Percentiles rank a stretch among this genome's conserved stretches.
Evolutionary conservation across 768 basidiomycete genomes (phyloP).

Genomic region (Leccinum variicolor): DNA sequence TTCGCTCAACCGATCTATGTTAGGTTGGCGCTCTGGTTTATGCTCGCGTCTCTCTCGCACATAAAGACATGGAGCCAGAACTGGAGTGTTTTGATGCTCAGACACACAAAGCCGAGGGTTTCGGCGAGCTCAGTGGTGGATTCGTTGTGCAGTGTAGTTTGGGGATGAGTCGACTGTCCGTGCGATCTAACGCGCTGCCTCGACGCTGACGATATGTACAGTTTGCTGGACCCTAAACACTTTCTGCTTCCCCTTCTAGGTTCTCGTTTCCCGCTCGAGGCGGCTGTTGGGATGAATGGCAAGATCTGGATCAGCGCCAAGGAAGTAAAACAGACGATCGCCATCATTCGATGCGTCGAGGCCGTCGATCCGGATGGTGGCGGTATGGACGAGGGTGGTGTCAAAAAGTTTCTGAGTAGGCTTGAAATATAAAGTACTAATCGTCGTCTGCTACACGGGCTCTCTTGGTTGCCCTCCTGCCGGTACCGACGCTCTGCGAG

Average conservation of each 20-base stretch:
- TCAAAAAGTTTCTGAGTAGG: slow-evolving; percentile 51
- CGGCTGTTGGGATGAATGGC: slow-evolving; percentile 88
- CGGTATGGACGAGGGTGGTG: slow-evolving; percentile 50
- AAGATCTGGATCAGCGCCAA: slow-evolving; percentile 85
- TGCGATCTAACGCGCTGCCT: slow-evolving; percentile 9
- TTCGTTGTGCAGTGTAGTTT: slow-evolving; percentile 80
- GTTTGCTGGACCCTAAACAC: slow-evolving; percentile 76
- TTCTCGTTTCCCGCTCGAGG: slow-evolving; percentile 79
- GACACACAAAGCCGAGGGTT: slow-evolving; percentile 88
- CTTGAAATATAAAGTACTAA: slow-evolving; percentile 42
- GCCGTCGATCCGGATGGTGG: slow-evolving; percentile 74
- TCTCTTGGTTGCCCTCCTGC: slow-evolving; percentile 65
- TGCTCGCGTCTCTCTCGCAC: slow-evolving; percentile 88
- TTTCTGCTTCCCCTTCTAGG: slow-evolving; percentile 83
- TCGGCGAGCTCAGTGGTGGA: slow-evolving; percentile 90
- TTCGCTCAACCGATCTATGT: slow-evolving; percentile 3
- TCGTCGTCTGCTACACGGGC: slow-evolving; percentile 67
- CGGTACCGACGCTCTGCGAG: slow-evolving; percentile 39
- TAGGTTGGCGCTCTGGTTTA: slow-evolving; percentile 91
- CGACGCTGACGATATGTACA: slow-evolving; percentile 28
- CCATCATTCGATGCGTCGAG: slow-evolving; percentile 75
- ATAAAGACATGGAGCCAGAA: slow-evolving; percentile 98
- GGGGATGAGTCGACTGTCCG: slow-evolving; percentile 82
- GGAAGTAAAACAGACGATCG: slow-evolving; percentile 70
- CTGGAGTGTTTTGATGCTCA: slow-evolving; percentile 95